A percentile compares a stretch with the other conserved stretches of the same genome.
Conservation (phyloP, 2,329 filamentous ascomycete genomes). For the Ophiocordyceps camponoti-leonardi region DNA sequence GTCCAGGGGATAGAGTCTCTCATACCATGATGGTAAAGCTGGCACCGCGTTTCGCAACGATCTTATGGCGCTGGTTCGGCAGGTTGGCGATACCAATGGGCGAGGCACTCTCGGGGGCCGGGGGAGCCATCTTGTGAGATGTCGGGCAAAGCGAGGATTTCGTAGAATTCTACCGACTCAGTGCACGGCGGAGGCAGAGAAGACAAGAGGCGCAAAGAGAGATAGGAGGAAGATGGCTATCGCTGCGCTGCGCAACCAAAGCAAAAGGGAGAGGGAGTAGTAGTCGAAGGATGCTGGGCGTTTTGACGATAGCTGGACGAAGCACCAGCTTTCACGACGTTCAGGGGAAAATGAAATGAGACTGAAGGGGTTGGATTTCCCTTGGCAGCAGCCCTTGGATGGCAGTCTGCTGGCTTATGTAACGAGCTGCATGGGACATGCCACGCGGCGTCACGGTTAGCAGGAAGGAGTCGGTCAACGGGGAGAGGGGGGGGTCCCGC, state of each 20-base stretch:
- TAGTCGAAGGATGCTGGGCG: too few relatives aligned
- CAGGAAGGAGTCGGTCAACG: not conserved
- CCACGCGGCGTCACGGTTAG: slow-evolving; percentile 2
- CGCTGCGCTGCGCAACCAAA: not conserved
- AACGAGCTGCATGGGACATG: not conserved
- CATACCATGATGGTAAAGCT: slow-evolving; percentile 97
- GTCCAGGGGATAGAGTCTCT: not conserved
- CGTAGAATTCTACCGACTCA: not conserved
- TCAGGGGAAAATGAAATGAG: slow-evolving; percentile 14
- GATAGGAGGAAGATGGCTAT: not conserved
- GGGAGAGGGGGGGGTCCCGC: not conserved
- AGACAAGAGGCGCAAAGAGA: not conserved
- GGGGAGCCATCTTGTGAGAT: slow-evolving; percentile 33
- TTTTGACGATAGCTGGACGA: slow-evolving; percentile 2
- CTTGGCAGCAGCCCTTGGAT: slow-evolving; percentile 9
- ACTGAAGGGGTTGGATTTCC: slow-evolving; percentile 7
- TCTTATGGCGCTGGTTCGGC: slow-evolving; percentile 60
- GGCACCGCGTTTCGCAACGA: slow-evolving; percentile 71
- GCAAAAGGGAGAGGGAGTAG: slow-evolving; percentile 1
- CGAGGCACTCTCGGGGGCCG: slow-evolving; percentile 42
- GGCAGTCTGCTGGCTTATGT: slow-evolving; percentile 5
- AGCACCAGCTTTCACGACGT: slow-evolving; percentile 4
- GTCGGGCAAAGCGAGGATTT: slow-evolving; percentile 1
- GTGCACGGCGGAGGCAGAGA: not conserved
- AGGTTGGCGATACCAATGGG: slow-evolving; percentile 61